Conservation (phyloP, 148 eudicot species). For the Amaranthus hypochondriacus region DNA sequence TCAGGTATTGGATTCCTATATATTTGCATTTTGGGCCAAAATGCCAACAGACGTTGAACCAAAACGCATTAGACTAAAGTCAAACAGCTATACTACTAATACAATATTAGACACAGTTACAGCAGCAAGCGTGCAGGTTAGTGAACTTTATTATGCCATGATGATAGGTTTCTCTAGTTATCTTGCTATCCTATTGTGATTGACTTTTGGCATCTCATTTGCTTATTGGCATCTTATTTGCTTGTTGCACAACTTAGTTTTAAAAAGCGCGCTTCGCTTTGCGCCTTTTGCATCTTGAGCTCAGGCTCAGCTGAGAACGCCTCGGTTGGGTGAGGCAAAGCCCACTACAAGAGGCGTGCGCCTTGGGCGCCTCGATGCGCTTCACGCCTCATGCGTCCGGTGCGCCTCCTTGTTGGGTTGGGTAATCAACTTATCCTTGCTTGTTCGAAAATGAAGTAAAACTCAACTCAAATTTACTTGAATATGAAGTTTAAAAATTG, state of each 20-base stretch:
- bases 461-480: too few relatives aligned
- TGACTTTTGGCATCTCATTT: not conserved
- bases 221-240: not conserved
- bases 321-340: too few relatives aligned
- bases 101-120: conserved; percentile 76
- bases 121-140: conserved; percentile 91
- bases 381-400: too few relatives aligned
- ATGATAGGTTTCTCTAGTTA: not conserved
- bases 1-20: conserved; percentile 79
- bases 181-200: not conserved
- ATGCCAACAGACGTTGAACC: conserved; percentile 61
- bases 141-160: not conserved
- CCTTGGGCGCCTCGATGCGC: too few relatives aligned
- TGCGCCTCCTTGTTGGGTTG: too few relatives aligned
- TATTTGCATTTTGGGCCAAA: conserved; percentile 92
- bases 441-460: too few relatives aligned
- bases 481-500: too few relatives aligned
- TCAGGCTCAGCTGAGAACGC: too few relatives aligned
- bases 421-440: too few relatives aligned
- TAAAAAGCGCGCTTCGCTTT: too few relatives aligned
- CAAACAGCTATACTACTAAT: conserved; percentile 77
- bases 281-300: too few relatives aligned
- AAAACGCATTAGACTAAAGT: conserved; percentile 76
- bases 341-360: too few relatives aligned
- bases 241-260: not conserved